Evolutionary conservation across 495 filamentous ascomycete species (phyloP).

Genomic region (Cudoniella acicularis): DNA sequence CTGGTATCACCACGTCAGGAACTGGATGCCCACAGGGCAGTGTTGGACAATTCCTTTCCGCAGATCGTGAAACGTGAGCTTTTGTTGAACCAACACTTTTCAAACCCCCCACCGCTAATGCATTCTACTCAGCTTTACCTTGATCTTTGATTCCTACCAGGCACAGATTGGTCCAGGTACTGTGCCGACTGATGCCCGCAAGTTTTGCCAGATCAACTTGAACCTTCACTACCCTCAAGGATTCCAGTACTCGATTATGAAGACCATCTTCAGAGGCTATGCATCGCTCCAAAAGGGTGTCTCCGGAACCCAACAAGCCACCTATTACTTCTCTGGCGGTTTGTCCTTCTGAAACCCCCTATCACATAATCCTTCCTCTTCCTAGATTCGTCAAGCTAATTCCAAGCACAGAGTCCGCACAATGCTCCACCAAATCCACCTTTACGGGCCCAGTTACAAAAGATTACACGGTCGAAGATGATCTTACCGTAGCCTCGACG

Average conservation of each 20-base stretch:
- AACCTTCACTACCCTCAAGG: slow-evolving; percentile 34
- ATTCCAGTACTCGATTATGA: slow-evolving; percentile 33
- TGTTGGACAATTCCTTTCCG: slow-evolving; percentile 24
- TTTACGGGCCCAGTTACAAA: neutral
- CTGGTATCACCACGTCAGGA: neutral
- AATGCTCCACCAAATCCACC: neutral
- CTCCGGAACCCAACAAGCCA: slow-evolving; percentile 25
- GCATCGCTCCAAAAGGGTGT: slow-evolving; percentile 27
- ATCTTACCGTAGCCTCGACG: slow-evolving; percentile 20
- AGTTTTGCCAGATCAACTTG: slow-evolving; percentile 37
- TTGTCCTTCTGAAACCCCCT: neutral
- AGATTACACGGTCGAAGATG: slow-evolving; percentile 28
- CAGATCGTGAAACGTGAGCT: slow-evolving; percentile 28
- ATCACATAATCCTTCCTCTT: neutral
- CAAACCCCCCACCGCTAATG: neutral
- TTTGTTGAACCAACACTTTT: slow-evolving; percentile 1
- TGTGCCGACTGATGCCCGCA: slow-evolving; percentile 24
- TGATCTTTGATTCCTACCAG: slow-evolving; percentile 21
- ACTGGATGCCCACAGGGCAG: slow-evolving; percentile 32
- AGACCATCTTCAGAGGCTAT: slow-evolving; percentile 31
- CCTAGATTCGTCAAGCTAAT: neutral
- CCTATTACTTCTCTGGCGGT: slow-evolving; percentile 33
- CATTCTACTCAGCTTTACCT: slow-evolving; percentile 21
- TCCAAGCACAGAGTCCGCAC: neutral
- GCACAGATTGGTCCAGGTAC: slow-evolving; percentile 32